phyloP scores from a whole-genome alignment of 2,329 filamentous ascomycete genomes.

The Talaromyces marneffei region DNA sequence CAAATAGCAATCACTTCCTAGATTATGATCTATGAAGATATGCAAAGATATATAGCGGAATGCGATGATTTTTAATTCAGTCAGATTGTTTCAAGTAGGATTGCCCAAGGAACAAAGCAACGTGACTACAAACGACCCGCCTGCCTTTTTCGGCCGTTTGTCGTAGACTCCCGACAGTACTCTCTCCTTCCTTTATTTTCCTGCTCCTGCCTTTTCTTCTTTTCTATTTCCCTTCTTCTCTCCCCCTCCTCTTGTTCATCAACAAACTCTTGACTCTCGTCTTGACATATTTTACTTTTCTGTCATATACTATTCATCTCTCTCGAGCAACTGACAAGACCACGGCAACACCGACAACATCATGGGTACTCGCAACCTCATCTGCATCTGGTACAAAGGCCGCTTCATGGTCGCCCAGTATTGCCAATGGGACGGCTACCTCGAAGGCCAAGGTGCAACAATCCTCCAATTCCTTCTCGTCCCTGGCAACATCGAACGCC shows the following conservation, averaged over 20 bases:
- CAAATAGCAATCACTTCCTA: background rate
- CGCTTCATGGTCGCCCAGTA: slow-evolving; percentile 25
- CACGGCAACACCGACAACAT: background rate
- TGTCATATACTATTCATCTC: background rate
- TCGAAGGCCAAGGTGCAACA: slow-evolving; percentile 20
- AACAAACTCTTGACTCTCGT: background rate
- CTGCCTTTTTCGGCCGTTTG: background rate
- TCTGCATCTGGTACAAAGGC: slow-evolving; percentile 20
- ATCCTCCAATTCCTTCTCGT: slow-evolving; percentile 22
- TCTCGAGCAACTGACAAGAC: background rate
- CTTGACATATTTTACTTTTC: background rate
- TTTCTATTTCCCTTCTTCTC: background rate
- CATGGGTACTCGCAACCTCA: slow-evolving; percentile 21
- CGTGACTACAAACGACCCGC: background rate
- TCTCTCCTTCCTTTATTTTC: background rate
- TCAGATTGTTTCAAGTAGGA: background rate
- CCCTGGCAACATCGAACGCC: slow-evolving; percentile 19
- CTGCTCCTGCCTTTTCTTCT: background rate
- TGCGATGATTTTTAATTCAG: background rate
- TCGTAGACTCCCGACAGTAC: background rate
- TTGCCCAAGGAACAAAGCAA: background rate
- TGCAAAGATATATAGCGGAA: too few species aligned
- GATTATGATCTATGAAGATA: slow-evolving; percentile 1
- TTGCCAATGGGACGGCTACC: slow-evolving; percentile 25
- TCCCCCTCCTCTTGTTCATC: background rate